phyloP scores from a whole-genome alignment of 192 early-diverging fungal species.

The Backusella luteola region DNA sequence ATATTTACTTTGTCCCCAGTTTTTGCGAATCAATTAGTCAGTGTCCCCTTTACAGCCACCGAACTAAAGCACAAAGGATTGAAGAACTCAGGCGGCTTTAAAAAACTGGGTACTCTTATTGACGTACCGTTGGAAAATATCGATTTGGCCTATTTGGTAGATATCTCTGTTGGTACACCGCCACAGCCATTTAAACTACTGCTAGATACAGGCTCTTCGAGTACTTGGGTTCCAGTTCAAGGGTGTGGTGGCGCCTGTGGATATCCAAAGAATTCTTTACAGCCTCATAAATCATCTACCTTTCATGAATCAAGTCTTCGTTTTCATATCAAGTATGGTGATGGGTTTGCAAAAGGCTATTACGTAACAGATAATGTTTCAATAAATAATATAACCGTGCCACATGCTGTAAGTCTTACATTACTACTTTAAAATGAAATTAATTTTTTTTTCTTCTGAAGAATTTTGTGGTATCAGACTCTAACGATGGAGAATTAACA shows the following conservation, averaged over 20 bases:
- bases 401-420: constrained; percentile 12
- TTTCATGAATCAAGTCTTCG: not conserved
- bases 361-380: constrained; percentile 28
- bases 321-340: constrained; percentile 31
- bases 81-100: not conserved
- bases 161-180: constrained; percentile 28
- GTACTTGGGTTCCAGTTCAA: constrained; percentile 30
- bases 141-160: constrained; percentile 24
- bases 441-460: not conserved
- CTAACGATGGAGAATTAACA: constrained; percentile 36
- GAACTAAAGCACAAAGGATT: not conserved
- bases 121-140: constrained; percentile 16
- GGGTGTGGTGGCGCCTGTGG: constrained; percentile 30
- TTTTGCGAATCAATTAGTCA: constrained; percentile 2
- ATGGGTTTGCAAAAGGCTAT: constrained; percentile 28
- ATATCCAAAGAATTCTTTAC: constrained; percentile 14
- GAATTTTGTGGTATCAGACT: constrained; percentile 31
- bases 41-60: constrained; percentile 7
- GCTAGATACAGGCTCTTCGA: constrained; percentile 35
- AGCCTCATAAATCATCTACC: constrained; percentile 11
- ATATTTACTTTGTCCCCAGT: not conserved
- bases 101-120: constrained; percentile 6
- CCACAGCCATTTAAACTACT: constrained; percentile 35
- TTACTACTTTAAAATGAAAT: not conserved
- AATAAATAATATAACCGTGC: constrained; percentile 5